phyloP scores from a whole-genome alignment of 768 basidiomycete species.

The Leccinum disarticulatum region DNA sequence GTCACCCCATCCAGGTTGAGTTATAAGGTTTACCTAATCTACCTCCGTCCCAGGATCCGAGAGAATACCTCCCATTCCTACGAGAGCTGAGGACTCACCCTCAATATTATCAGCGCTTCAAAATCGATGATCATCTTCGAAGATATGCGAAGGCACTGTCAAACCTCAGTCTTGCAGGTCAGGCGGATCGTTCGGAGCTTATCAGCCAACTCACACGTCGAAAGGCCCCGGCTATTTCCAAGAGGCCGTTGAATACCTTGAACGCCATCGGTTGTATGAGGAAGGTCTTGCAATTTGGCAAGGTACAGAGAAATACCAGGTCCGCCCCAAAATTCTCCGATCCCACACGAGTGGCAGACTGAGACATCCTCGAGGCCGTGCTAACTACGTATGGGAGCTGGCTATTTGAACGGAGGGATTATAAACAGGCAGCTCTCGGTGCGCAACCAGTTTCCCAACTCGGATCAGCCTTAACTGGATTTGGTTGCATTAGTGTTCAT shows the following conservation, averaged over 20 bases:
- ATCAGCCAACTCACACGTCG: slow-evolving; percentile 4
- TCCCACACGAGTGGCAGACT: slow-evolving; percentile 3
- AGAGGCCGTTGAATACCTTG: slow-evolving; percentile 79
- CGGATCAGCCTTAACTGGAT: slow-evolving; percentile 4
- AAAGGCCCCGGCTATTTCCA: slow-evolving; percentile 70
- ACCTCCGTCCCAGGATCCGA: slow-evolving; percentile 71
- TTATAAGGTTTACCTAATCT: slow-evolving; percentile 6
- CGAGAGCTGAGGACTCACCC: slow-evolving; percentile 78
- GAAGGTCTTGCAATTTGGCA: slow-evolving; percentile 75
- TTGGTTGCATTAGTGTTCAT: slow-evolving; percentile 57
- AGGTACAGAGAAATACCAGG: slow-evolving; percentile 60
- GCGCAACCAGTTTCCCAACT: slow-evolving; percentile 12
- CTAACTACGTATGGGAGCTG: slow-evolving; percentile 81
- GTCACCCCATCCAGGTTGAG: slow-evolving; percentile 39
- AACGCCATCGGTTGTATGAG: slow-evolving; percentile 73
- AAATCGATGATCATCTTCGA: slow-evolving; percentile 90
- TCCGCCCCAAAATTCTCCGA: slow-evolving; percentile 32
- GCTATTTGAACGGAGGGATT: slow-evolving; percentile 83
- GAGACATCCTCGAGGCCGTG: slow-evolving; percentile 48
- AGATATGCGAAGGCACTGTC: slow-evolving; percentile 70
- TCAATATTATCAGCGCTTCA: slow-evolving; percentile 80
- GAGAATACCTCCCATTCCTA: slow-evolving; percentile 97
- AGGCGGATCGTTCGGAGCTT: slow-evolving; percentile 7
- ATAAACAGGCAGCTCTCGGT: slow-evolving; percentile 83
- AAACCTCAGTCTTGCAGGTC: slow-evolving; percentile 76